Conservation (phyloP, 345 rosid species). For the Citrus cavaleriei region DNA sequence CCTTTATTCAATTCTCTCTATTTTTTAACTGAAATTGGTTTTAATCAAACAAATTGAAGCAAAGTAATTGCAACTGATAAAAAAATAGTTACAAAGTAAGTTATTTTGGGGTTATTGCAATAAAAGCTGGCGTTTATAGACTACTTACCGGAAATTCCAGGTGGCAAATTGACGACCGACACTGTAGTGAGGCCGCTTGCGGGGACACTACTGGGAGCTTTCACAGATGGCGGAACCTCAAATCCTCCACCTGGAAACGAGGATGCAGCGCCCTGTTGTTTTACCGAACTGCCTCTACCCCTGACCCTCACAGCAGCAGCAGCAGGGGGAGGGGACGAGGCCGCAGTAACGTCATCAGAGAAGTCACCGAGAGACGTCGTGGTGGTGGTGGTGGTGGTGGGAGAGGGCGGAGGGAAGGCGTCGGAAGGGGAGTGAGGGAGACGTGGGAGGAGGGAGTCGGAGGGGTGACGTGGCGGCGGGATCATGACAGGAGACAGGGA, state of each 20-base stretch:
- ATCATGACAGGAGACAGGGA: constrained; percentile 85
- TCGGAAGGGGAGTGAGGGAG: constrained; percentile 19
- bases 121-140: background rate
- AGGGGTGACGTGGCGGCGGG: constrained; percentile 76
- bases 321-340: constrained; percentile 25
- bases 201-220: constrained; percentile 60
- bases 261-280: constrained; percentile 11
- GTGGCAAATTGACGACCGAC: constrained; percentile 60
- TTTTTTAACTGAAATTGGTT: too few species aligned
- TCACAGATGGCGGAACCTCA: constrained; percentile 15
- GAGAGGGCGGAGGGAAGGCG: constrained; percentile 7
- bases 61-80: too few species aligned
- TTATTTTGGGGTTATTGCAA: background rate
- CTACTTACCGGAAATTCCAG: constrained; percentile 49
- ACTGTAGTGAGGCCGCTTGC: constrained; percentile 64
- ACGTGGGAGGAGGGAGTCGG: constrained; percentile 38
- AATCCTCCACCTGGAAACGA: constrained; percentile 18
- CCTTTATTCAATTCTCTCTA: background rate
- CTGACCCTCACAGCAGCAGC: background rate
- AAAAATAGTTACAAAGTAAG: background rate
- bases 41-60: background rate
- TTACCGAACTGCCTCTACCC: constrained; percentile 35
- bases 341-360: constrained; percentile 29
- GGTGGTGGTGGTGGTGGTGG: background rate
- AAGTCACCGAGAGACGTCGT: constrained; percentile 15